phyloP scores from a whole-genome alignment of 2,329 filamentous ascomycete species.

The Trichoderma oligosporum region DNA sequence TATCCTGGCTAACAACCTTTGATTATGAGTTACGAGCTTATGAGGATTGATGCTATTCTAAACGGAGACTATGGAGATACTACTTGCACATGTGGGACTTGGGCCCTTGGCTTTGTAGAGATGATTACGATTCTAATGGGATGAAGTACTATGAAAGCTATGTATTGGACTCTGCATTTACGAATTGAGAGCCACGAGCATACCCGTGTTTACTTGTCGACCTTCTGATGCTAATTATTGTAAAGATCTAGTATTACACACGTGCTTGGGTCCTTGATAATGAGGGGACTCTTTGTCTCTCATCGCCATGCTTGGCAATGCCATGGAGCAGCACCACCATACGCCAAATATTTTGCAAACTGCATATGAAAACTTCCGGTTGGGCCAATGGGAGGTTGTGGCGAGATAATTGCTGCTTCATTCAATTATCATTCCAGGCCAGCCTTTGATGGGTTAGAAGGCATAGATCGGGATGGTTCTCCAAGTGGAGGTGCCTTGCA shows the following conservation, averaged over 20 bases:
- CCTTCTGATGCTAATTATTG: neutral
- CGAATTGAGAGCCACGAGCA: neutral
- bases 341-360: neutral
- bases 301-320: neutral
- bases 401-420: neutral
- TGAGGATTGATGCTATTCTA: no score
- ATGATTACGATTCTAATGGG: no score
- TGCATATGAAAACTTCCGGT: neutral
- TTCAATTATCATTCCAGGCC: neutral
- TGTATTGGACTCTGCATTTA: no score
- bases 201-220: neutral
- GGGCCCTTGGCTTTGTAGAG: no score
- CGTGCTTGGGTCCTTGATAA: slow-evolving; percentile 3
- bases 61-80: no score
- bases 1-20: neutral
- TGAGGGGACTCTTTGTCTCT: neutral
- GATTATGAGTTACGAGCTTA: neutral
- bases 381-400: neutral
- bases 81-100: no score
- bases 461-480: neutral
- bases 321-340: neutral
- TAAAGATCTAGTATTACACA: neutral
- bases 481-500: neutral
- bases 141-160: no score
- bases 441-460: neutral